Evolutionary conservation across 2,329 filamentous ascomycete species (phyloP), one percentile per base, ranked within the genome.

Genomic region (Hirsutella thompsonii): DNA sequence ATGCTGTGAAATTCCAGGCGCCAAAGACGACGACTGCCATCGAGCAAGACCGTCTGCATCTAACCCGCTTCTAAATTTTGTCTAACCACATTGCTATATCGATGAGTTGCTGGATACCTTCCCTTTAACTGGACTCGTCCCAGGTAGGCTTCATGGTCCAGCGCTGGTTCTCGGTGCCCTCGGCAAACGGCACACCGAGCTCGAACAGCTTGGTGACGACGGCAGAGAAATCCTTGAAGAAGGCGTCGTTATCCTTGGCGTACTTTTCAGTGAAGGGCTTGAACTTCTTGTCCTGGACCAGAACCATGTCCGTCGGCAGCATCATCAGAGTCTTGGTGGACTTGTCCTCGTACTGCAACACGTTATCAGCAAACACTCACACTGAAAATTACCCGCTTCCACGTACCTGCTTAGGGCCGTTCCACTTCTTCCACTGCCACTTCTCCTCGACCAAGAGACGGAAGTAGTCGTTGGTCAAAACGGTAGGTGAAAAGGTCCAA

Each of bases 381-480:
- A 6, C 2, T 8, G 16, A 13, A 19, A 8, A 5, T 18, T n/a
- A 3, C 5, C 21, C n/a, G 8, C 18, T 9, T 10, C 3, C 3
- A 4, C 35, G 23, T 30, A 68, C 68, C 63, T 78, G 89, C 66
- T 81, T 79, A 50, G 88, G 88, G 21, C 92, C 90, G 54, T 89
- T 78, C 90, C 87, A 94, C 74, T 89, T 90, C 67, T 77, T 81
- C 72, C 76, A 85, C 58, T 77, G 69, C 92, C 90, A 96, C 74
- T 94, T 93, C 79, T 94, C 87, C 47, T 88, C 76, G 28, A 94
- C 56, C 37, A 98, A 73, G 14, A 96, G 76, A 52, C 79, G 82
- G 78, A 77, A 98, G 73, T 83, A 98, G 62, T 95, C 89, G 69
- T 96, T 98, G 56, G 86, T 94, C 57, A 98, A 62, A 44, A 92